phyloP scores from a whole-genome alignment of 768 basidiomycete species.

The Grammothele lineata region DNA sequence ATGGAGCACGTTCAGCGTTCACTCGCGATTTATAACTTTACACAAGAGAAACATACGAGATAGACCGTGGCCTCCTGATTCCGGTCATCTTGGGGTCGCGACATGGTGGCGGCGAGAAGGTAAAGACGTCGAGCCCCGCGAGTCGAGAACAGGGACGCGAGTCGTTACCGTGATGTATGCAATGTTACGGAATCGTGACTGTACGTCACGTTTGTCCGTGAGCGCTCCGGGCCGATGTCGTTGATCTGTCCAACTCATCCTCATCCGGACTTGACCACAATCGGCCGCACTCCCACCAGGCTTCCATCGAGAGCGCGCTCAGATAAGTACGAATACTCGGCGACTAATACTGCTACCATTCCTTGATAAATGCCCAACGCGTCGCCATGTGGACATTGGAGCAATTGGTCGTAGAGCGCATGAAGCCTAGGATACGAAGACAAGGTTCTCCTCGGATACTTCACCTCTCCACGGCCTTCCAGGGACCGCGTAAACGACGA shows the following conservation, averaged over 20 bases:
- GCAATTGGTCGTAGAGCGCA: too few species aligned
- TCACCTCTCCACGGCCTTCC: too few species aligned
- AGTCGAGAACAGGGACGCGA: not conserved
- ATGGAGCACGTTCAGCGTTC: not conserved
- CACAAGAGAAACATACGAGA: slow-evolving; percentile 33
- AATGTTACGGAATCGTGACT: slow-evolving; percentile 12
- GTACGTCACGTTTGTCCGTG: slow-evolving; percentile 11
- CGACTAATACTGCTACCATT: too few species aligned
- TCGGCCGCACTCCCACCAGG: not conserved
- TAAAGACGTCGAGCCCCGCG: slow-evolving; percentile 6
- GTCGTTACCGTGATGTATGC: too few species aligned
- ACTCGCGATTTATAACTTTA: not conserved
- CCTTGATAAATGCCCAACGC: too few species aligned
- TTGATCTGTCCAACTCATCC: not conserved
- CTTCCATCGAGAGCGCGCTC: too few species aligned
- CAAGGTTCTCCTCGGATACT: too few species aligned
- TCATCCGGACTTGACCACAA: not conserved
- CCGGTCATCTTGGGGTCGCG: slow-evolving; percentile 48
- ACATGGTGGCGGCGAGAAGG: slow-evolving; percentile 28
- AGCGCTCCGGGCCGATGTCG: not conserved
- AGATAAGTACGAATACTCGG: too few species aligned
- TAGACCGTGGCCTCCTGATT: slow-evolving; percentile 64
- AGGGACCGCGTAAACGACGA: too few species aligned
- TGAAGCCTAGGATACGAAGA: too few species aligned
- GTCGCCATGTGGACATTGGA: too few species aligned